A percentile compares a stretch with the other conserved stretches of the same genome.
Evolutionary conservation across 768 basidiomycete species (phyloP).

Genomic region (Tulasnella sp.): DNA sequence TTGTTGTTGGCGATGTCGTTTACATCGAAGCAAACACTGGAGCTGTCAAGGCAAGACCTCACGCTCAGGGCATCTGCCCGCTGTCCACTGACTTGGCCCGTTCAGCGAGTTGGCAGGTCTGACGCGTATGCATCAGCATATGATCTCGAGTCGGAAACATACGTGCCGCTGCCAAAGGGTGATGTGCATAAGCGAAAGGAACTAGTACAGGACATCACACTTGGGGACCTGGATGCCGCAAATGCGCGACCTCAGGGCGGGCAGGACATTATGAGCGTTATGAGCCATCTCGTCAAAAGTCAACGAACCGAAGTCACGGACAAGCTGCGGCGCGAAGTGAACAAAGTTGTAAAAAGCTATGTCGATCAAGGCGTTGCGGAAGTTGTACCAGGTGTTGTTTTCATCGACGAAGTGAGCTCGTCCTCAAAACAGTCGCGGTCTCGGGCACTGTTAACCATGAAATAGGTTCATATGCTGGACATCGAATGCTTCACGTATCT

Average conservation of each 20-base stretch:
- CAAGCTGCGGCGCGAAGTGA: slow-evolving; percentile 90
- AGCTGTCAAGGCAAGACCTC: slow-evolving; percentile 72
- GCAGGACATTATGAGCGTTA: slow-evolving; percentile 98
- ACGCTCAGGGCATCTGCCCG: not conserved
- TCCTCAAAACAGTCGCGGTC: not conserved
- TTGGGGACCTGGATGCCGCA: slow-evolving; percentile 93
- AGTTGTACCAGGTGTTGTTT: slow-evolving; percentile 94
- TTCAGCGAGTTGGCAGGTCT: slow-evolving; percentile 87
- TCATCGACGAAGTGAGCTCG: slow-evolving; percentile 87
- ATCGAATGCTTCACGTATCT: slow-evolving; percentile 99
- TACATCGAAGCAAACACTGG: slow-evolving; percentile 93
- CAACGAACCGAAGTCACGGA: slow-evolving; percentile 96
- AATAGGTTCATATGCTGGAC: slow-evolving; percentile 97
- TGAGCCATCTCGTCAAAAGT: slow-evolving; percentile 84
- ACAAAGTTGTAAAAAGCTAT: slow-evolving; percentile 95
- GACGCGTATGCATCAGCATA: slow-evolving; percentile 97
- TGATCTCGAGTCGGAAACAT: slow-evolving; percentile 97
- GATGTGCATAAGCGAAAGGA: slow-evolving; percentile 96
- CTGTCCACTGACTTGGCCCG: not conserved
- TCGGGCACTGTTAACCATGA: not conserved
- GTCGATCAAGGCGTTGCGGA: slow-evolving; percentile 99
- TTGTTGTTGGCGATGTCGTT: slow-evolving; percentile 93
- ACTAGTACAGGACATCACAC: slow-evolving; percentile 88
- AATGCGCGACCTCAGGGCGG: slow-evolving; percentile 89
- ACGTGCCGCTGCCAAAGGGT: slow-evolving; percentile 94